Percentiles rank a stretch among this genome's conserved stretches.
Evolutionary conservation across 768 basidiomycete species (phyloP).

Genomic region (Lyophyllum atratum): DNA sequence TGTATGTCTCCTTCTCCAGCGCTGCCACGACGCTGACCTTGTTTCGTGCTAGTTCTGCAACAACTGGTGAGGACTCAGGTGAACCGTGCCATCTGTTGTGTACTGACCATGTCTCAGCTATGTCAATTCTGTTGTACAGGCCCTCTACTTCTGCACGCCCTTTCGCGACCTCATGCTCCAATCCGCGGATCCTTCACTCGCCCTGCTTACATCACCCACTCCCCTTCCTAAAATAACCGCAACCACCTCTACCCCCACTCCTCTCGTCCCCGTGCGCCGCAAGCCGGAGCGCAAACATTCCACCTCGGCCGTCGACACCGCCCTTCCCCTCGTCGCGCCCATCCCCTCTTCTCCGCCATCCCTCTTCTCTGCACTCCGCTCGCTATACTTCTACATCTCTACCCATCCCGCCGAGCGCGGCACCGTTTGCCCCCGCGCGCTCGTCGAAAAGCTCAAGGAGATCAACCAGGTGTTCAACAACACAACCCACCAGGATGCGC

Average conservation of each 20-base stretch:
- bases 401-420: constrained; percentile 78
- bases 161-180: constrained; percentile 91
- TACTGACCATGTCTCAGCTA: constrained; percentile 58
- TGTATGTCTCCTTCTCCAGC: constrained; percentile 49
- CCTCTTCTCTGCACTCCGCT: constrained; percentile 89
- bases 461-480: constrained; percentile 90
- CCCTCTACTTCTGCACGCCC: constrained; percentile 92
- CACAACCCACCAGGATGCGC: constrained; percentile 96
- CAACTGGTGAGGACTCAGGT: constrained; percentile 67
- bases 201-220: constrained; percentile 21
- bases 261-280: constrained; percentile 46
- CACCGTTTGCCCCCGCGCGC: constrained; percentile 84
- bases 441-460: constrained; percentile 92
- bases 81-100: constrained; percentile 3
- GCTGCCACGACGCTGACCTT: constrained; percentile 8
- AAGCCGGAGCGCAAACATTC: constrained; percentile 58
- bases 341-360: constrained; percentile 67
- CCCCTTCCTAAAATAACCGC: constrained; percentile 22
- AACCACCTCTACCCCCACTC: constrained; percentile 28
- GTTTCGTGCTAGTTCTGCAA: constrained; percentile 79
- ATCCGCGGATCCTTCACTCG: constrained; percentile 53
- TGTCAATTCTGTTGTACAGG: constrained; percentile 97
- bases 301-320: constrained; percentile 20
- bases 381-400: constrained; percentile 86
- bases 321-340: constrained; percentile 37